Percentiles rank a stretch among this genome's conserved stretches.
Conservation (phyloP, 2,329 filamentous ascomycete genomes). For the Penicillium sp. region DNA sequence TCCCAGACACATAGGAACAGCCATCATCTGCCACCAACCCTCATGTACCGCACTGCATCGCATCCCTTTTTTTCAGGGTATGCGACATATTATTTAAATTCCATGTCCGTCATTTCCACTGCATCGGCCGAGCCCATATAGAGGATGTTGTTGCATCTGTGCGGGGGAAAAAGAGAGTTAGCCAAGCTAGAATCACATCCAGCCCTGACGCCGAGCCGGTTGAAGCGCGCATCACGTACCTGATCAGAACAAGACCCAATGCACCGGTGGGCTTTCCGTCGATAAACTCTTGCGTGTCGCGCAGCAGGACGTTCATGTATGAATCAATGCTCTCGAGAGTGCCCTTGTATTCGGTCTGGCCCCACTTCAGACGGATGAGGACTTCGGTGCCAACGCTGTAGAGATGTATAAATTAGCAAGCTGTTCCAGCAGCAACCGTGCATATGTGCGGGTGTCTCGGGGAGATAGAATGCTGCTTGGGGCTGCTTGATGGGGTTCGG, state of each 20-base stretch:
- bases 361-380: slow-evolving; percentile 94
- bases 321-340: slow-evolving; percentile 88
- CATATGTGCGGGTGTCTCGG: not conserved
- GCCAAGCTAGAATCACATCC: not conserved
- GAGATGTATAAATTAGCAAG: not conserved
- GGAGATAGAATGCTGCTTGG: not conserved
- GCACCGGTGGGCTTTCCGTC: slow-evolving; percentile 79
- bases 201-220: too few relatives aligned
- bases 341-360: slow-evolving; percentile 95
- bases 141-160: slow-evolving; percentile 92
- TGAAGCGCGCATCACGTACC: slow-evolving; percentile 53
- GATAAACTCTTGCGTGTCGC: slow-evolving; percentile 87
- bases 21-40: not conserved
- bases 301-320: slow-evolving; percentile 98
- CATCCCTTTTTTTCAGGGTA: not conserved
- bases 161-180: not conserved
- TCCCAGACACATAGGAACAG: not conserved
- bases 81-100: slow-evolving; percentile 31
- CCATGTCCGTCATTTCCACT: slow-evolving; percentile 47
- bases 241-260: slow-evolving; percentile 86
- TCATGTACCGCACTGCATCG: not conserved
- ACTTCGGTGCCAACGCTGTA: slow-evolving; percentile 82
- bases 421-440: not conserved
- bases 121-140: slow-evolving; percentile 69
- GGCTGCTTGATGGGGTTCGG: not conserved